phyloP scores from a whole-genome alignment of 495 filamentous ascomycete species.

The Hapsidospora chrysogenum region DNA sequence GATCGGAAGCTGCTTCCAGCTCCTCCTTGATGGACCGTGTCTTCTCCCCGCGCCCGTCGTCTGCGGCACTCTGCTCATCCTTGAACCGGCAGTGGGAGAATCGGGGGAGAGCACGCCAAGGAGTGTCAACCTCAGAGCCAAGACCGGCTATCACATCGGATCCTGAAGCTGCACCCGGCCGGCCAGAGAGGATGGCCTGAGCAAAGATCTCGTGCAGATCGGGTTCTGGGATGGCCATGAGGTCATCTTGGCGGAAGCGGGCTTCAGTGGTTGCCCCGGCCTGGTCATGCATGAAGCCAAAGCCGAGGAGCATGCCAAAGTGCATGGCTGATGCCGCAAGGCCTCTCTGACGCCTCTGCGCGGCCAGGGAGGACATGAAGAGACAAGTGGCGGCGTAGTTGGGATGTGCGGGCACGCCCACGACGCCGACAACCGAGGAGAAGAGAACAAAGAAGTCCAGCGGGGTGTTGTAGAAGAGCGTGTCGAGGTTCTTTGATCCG shows the following conservation, averaged over 20 bases:
- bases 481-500: conserved; percentile 16
- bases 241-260: conserved; percentile 24
- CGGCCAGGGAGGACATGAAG: conserved; percentile 19
- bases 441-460: conserved; percentile 42
- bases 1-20: neutral
- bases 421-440: conserved; percentile 26
- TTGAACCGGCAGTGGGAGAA: neutral
- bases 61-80: neutral
- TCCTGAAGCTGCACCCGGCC: too few relatives aligned
- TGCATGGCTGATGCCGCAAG: conserved; percentile 1
- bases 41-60: too few relatives aligned
- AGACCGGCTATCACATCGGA: too few relatives aligned
- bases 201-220: conserved; percentile 8
- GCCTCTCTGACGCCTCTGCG: conserved; percentile 11
- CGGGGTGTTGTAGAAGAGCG: conserved; percentile 16
- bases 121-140: too few relatives aligned
- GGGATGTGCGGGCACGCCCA: conserved; percentile 29
- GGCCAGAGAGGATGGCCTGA: conserved; percentile 4
- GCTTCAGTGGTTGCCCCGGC: too few relatives aligned
- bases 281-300: conserved; percentile 25
- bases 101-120: neutral
- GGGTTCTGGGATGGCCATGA: conserved; percentile 14
- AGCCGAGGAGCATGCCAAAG: conserved; percentile 27
- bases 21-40: too few relatives aligned
- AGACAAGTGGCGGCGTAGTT: conserved; percentile 34